These are phyloP conservation scores for Phytophthora pluvialis DNA, from an alignment of 352 stramenopile genomes.

Conservation along the genomic window DNA sequence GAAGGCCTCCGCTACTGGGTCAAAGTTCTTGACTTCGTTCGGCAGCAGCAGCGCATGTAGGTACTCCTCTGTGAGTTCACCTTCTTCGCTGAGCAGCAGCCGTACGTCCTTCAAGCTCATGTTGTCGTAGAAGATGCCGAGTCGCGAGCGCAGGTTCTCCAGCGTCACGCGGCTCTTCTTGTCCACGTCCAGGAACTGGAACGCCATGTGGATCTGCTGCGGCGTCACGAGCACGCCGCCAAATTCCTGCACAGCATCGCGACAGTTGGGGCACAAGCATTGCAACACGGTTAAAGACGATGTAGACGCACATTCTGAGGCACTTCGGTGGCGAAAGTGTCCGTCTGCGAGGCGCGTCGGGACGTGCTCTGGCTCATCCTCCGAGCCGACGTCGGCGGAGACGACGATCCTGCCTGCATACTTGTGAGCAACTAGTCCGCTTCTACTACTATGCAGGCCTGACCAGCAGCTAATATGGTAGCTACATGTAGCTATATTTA, in stretches of 20 bases:
- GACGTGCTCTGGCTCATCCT: slow-evolving; percentile 15
- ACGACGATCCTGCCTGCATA: slow-evolving; percentile 18
- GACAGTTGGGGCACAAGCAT: not conserved
- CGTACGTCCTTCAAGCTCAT: slow-evolving; percentile 84
- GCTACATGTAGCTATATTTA: slow-evolving; percentile 7
- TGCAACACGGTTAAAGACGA: not conserved
- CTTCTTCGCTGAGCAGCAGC: slow-evolving; percentile 88
- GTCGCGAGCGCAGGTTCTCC: slow-evolving; percentile 75
- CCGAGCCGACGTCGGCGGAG: slow-evolving; percentile 5
- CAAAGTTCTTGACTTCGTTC: slow-evolving; percentile 92
- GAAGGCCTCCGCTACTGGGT: slow-evolving; percentile 90
- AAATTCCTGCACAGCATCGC: slow-evolving; percentile 47
- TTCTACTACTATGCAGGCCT: not conserved
- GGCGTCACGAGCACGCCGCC: slow-evolving; percentile 86
- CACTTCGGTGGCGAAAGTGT: slow-evolving; percentile 10
- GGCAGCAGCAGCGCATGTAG: slow-evolving; percentile 81
- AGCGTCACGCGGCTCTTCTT: slow-evolving; percentile 80
- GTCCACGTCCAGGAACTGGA: slow-evolving; percentile 92
- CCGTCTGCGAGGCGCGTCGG: slow-evolving; percentile 8
- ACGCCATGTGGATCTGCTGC: slow-evolving; percentile 85
- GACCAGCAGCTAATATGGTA: not conserved
- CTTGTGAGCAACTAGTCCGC: no score
- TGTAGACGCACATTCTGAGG: slow-evolving; percentile 30
- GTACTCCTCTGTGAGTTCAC: slow-evolving; percentile 74
- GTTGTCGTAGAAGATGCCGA: slow-evolving; percentile 90